A percentile compares a stretch with the other conserved stretches of the same genome.
Evolutionary conservation across 2,329 filamentous ascomycete species (phyloP).

Genomic region (Pseudopyrenochaeta lycopersici): DNA sequence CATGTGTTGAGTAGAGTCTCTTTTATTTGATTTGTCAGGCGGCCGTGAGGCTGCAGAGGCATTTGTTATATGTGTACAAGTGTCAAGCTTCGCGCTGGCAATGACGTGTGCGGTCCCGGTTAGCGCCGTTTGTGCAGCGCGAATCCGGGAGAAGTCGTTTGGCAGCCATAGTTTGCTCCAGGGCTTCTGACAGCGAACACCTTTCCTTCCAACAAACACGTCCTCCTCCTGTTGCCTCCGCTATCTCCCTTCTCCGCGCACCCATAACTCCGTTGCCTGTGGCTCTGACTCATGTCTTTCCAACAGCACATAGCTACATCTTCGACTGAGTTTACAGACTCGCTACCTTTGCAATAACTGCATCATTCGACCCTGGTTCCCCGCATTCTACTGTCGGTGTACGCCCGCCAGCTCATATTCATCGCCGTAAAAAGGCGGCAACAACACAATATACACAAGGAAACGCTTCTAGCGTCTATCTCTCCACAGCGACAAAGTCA

Average conservation of each 20-base stretch:
- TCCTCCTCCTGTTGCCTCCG: conserved; percentile 8
- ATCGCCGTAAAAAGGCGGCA: conserved; percentile 16
- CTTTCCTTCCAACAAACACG: conserved; percentile 8
- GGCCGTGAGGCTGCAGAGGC: not conserved
- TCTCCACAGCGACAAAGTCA: conserved; percentile 3
- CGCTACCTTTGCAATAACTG: conserved; percentile 46
- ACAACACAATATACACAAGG: not conserved
- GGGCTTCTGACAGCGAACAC: not conserved
- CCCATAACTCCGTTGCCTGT: conserved; percentile 16
- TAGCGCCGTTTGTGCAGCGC: conserved; percentile 24
- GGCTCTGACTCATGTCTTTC: conserved; percentile 48
- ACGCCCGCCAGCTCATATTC: conserved; percentile 16
- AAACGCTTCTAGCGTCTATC: conserved; percentile 22
- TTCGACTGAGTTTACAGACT: conserved; percentile 39
- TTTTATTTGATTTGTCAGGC: not conserved
- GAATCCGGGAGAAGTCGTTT: conserved; percentile 15
- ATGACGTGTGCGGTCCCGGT: conserved; percentile 23
- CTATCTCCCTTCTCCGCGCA: conserved; percentile 4
- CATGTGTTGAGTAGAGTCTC: not conserved
- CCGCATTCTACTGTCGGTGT: conserved; percentile 33
- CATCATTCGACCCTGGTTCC: conserved; percentile 21
- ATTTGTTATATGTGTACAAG: not conserved
- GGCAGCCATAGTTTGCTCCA: not conserved
- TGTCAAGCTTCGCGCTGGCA: not conserved
- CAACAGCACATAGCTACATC: conserved; percentile 33